A percentile compares a stretch with the other conserved stretches of the same genome.
phyloP scores from a whole-genome alignment of 2,329 filamentous ascomycete species.

The Cercospora sp. region DNA sequence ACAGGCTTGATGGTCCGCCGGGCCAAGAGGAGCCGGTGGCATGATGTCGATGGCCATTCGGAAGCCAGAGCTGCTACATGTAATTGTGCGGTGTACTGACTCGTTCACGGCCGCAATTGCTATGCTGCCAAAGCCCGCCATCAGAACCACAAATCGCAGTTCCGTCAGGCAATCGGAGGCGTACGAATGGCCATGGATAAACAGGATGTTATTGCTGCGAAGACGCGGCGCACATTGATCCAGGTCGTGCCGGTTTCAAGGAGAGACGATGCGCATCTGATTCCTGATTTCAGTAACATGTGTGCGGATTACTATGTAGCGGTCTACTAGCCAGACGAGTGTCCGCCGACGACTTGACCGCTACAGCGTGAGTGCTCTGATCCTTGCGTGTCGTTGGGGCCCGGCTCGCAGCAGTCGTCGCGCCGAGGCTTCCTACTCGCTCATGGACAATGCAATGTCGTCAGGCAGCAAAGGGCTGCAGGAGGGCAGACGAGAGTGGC shows the following conservation, averaged over 20 bases:
- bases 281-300: neutral
- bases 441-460: neutral
- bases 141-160: neutral
- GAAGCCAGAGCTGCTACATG: neutral
- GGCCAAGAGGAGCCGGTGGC: neutral
- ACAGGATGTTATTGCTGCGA: neutral
- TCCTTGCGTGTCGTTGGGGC: neutral
- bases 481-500: neutral
- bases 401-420: neutral
- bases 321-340: conserved; percentile 1
- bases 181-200: neutral
- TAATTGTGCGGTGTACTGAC: conserved; percentile 14
- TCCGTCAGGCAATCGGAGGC: neutral
- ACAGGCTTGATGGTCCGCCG: neutral
- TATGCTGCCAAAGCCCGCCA: neutral
- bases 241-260: neutral
- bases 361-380: neutral
- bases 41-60: neutral
- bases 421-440: conserved; percentile 7
- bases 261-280: neutral
- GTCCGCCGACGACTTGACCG: neutral
- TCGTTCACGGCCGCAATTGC: neutral
- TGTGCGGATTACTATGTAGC: neutral
- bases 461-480: neutral
- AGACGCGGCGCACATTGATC: neutral